phyloP scores from a whole-genome alignment of 805 yeast species.

The Teunomyces gatunensis region DNA sequence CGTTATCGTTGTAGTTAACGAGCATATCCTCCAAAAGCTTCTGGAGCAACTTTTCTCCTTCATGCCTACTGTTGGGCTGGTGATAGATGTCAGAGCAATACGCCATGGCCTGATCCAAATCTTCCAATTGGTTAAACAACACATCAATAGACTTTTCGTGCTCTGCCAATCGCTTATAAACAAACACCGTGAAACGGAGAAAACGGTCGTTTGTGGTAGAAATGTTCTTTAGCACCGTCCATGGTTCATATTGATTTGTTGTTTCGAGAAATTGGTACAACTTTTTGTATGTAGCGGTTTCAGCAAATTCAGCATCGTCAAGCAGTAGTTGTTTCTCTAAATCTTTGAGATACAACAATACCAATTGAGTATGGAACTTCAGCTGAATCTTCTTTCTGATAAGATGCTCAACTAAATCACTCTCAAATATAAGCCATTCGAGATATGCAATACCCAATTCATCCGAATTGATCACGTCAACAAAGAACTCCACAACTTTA shows the following conservation, averaged over 20 bases:
- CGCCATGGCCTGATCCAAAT: slow-evolving; percentile 54
- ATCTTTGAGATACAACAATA: slow-evolving; percentile 30
- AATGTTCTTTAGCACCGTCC: slow-evolving; percentile 32
- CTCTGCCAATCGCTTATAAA: slow-evolving; percentile 57
- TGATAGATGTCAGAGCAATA: slow-evolving; percentile 55
- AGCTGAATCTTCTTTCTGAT: slow-evolving; percentile 14
- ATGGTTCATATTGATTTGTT: slow-evolving; percentile 34
- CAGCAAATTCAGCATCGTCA: slow-evolving; percentile 10
- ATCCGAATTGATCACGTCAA: slow-evolving; percentile 19
- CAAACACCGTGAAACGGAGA: slow-evolving; percentile 51
- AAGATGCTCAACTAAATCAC: slow-evolving; percentile 26
- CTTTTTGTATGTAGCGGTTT: slow-evolving; percentile 25
- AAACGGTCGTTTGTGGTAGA: slow-evolving; percentile 31
- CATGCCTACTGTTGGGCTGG: slow-evolving; percentile 25
- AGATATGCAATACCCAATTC: slow-evolving; percentile 40
- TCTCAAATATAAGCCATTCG: slow-evolving; percentile 40
- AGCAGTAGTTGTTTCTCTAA: slow-evolving; percentile 13
- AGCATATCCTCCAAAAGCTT: slow-evolving; percentile 48
- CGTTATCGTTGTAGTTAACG: slow-evolving; percentile 32
- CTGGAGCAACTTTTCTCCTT: slow-evolving; percentile 48
- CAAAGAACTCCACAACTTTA: slow-evolving; percentile 54
- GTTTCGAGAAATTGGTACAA: slow-evolving; percentile 30
- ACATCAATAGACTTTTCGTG: slow-evolving; percentile 65
- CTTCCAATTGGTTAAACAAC: slow-evolving; percentile 54
- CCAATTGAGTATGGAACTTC: slow-evolving; percentile 35